phyloP scores from a whole-genome alignment of 1,284 basidiomycete species.

The Neonothopanus nambi region DNA sequence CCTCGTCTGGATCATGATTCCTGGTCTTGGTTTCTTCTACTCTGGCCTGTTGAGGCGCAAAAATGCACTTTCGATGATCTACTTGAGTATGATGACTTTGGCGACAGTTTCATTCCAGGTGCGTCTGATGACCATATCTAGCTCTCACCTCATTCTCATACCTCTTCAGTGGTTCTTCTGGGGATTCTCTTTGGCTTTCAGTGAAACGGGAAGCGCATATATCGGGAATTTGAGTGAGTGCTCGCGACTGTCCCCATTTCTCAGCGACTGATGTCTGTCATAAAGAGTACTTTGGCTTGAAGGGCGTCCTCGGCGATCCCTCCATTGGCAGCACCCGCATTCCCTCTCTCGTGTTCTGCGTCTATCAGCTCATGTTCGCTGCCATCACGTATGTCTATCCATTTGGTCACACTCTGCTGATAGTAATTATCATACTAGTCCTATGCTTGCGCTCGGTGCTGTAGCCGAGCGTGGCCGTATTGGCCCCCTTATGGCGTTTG shows the following conservation, averaged over 20 bases:
- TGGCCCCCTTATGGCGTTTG: slow-evolving; percentile 86
- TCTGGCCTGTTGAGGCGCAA: slow-evolving; percentile 82
- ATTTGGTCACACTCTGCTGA: neutral
- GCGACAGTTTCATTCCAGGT: slow-evolving; percentile 78
- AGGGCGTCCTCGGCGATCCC: slow-evolving; percentile 74
- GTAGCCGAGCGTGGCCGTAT: slow-evolving; percentile 90
- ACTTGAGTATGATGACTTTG: slow-evolving; percentile 76
- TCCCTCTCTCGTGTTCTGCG: slow-evolving; percentile 83
- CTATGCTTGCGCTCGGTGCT: slow-evolving; percentile 87
- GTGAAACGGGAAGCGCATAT: slow-evolving; percentile 55
- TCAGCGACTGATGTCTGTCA: slow-evolving; percentile 29
- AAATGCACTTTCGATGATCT: slow-evolving; percentile 93
- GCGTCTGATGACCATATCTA: slow-evolving; percentile 15
- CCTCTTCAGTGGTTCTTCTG: slow-evolving; percentile 72
- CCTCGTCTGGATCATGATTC: slow-evolving; percentile 91
- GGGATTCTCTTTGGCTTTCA: slow-evolving; percentile 73
- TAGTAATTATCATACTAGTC: slow-evolving; percentile 35
- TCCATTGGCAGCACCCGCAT: slow-evolving; percentile 74
- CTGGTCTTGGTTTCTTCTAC: slow-evolving; percentile 90
- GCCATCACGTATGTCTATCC: slow-evolving; percentile 63
- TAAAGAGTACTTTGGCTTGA: slow-evolving; percentile 82
- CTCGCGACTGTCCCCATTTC: slow-evolving; percentile 44
- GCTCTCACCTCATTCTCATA: slow-evolving; percentile 25
- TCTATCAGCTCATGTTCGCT: slow-evolving; percentile 92
- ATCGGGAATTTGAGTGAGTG: slow-evolving; percentile 65